A percentile compares a stretch with the other conserved stretches of the same genome.
phyloP scores from a whole-genome alignment of 495 filamentous ascomycete species.

The Polyplosphaeria fusca region DNA sequence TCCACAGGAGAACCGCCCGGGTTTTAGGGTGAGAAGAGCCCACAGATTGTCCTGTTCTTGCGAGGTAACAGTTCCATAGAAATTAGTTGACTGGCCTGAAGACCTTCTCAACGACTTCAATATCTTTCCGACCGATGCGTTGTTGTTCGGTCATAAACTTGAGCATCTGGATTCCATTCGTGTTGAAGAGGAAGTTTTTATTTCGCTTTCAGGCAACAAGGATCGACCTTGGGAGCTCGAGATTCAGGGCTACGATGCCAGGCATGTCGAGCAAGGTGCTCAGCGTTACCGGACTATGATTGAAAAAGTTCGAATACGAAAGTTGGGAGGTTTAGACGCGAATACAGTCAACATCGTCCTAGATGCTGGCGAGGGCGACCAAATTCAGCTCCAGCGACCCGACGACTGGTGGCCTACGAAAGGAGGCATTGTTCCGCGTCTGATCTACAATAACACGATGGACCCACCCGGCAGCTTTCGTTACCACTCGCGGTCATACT shows the following conservation, averaged over 20 bases:
- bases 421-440: constrained; percentile 2
- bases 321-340: neutral
- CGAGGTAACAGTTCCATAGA: too few relatives aligned
- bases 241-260: constrained; percentile 3
- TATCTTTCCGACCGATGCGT: constrained; percentile 34
- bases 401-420: constrained; percentile 11
- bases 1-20: neutral
- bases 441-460: neutral
- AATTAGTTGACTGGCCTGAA: constrained; percentile 9
- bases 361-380: constrained; percentile 10
- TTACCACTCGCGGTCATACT: too few relatives aligned
- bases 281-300: constrained; percentile 10
- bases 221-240: constrained; percentile 38
- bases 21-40: neutral
- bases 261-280: constrained; percentile 3
- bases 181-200: constrained; percentile 36
- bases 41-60: too few relatives aligned
- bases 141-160: constrained; percentile 47
- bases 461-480: constrained; percentile 7
- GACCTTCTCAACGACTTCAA: neutral
- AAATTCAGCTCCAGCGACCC: neutral
- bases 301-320: neutral
- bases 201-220: constrained; percentile 38
- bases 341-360: constrained; percentile 8
- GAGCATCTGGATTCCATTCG: constrained; percentile 51